Evolutionary conservation across 2,329 filamentous ascomycete genomes (phyloP).

Genomic region (Aspergillus flavus): DNA sequence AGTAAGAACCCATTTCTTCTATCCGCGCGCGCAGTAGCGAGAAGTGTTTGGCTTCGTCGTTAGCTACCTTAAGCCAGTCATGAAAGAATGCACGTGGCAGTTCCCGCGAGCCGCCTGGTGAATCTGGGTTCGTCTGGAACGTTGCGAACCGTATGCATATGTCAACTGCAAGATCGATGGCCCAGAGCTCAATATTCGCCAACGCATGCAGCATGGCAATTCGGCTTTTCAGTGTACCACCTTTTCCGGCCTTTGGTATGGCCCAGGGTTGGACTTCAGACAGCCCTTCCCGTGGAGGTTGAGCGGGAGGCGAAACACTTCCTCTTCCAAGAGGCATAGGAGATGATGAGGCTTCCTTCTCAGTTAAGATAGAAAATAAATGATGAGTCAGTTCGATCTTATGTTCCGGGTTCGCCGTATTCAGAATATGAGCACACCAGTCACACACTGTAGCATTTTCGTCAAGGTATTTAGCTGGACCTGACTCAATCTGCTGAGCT

Average conservation of each 20-base stretch:
- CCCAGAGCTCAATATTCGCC: constrained; percentile 54
- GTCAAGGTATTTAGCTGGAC: constrained; percentile 35
- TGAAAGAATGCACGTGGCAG: constrained; percentile 51
- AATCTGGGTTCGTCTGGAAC: constrained; percentile 40
- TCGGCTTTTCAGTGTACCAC: constrained; percentile 48
- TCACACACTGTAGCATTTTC: constrained; percentile 50
- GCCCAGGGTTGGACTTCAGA: constrained; percentile 41
- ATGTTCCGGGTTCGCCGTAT: constrained; percentile 49
- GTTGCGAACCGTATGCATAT: constrained; percentile 51
- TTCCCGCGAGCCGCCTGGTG: constrained; percentile 20
- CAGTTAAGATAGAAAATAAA: constrained; percentile 46
- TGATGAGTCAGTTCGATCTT: constrained; percentile 52
- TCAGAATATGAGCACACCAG: constrained; percentile 51
- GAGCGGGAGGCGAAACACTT: constrained; percentile 39
- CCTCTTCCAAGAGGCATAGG: constrained; percentile 49
- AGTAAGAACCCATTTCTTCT: constrained; percentile 49
- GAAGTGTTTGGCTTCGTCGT: constrained; percentile 53
- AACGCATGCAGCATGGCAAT: constrained; percentile 52
- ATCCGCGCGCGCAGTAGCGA: constrained; percentile 49
- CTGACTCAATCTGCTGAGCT: constrained; percentile 7
- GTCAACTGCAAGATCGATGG: constrained; percentile 52
- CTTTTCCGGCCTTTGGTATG: constrained; percentile 46
- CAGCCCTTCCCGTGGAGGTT: constrained; percentile 47
- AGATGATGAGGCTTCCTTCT: constrained; percentile 39
- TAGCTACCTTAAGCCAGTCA: constrained; percentile 53